These are phyloP conservation scores for Xerocomus amazonicus DNA, from an alignment of 1,284 basidiomycete species.

Conservation along the genomic window DNA sequence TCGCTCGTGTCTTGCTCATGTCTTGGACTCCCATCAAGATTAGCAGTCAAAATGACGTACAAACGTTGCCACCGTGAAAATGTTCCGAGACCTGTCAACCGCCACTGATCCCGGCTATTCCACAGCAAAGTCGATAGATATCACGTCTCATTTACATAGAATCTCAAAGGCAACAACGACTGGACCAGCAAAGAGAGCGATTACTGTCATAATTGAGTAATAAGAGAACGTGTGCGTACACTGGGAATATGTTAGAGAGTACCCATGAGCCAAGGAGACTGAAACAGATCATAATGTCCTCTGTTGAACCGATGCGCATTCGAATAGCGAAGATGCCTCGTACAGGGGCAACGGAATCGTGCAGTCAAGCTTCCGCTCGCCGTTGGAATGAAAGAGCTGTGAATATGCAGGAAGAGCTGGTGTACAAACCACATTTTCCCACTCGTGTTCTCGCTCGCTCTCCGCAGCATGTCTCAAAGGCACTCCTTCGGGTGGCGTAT, in stretches of 20 bases:
- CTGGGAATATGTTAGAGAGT: background rate
- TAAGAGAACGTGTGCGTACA: slow-evolving; percentile 1
- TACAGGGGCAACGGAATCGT: slow-evolving; percentile 66
- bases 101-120: background rate
- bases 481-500: slow-evolving; percentile 24
- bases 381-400: slow-evolving; percentile 68
- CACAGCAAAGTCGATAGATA: too few relatives aligned
- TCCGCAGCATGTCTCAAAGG: slow-evolving; percentile 14
- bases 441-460: slow-evolving; percentile 12
- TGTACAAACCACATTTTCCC: slow-evolving; percentile 30
- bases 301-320: slow-evolving; percentile 3
- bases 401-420: slow-evolving; percentile 67
- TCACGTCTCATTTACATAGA: too few relatives aligned
- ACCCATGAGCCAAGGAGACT: background rate
- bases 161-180: too few relatives aligned
- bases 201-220: too few relatives aligned
- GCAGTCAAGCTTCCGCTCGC: slow-evolving; percentile 66
- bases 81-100: background rate
- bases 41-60: background rate
- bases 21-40: slow-evolving; percentile 4
- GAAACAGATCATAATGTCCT: slow-evolving; percentile 6
- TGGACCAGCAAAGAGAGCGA: too few relatives aligned
- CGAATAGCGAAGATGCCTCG: slow-evolving; percentile 20
- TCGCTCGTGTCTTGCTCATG: background rate
- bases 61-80: background rate